A percentile compares a stretch with the other conserved stretches of the same genome.
phyloP scores from a whole-genome alignment of 2,329 filamentous ascomycete species.

The Rhinocladiella mackenziei region DNA sequence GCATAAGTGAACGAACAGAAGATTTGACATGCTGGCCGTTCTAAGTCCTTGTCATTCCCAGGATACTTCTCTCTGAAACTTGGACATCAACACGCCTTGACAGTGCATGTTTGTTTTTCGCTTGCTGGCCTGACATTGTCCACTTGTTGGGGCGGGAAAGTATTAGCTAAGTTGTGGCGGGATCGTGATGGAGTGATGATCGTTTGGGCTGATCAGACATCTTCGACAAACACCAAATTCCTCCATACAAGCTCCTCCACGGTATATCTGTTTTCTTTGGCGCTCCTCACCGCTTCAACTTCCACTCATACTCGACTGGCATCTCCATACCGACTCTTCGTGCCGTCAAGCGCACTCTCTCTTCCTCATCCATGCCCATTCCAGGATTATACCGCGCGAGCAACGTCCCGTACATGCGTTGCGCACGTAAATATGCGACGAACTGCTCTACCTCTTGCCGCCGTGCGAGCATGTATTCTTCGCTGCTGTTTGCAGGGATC shows the following conservation, averaged over 20 bases:
- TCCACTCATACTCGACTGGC: conserved; percentile 56
- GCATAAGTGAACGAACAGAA: too few relatives aligned
- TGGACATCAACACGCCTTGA: too few relatives aligned
- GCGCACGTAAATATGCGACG: conserved; percentile 74
- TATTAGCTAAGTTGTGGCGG: too few relatives aligned
- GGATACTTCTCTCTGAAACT: too few relatives aligned
- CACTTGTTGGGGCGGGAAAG: too few relatives aligned
- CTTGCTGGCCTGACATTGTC: too few relatives aligned
- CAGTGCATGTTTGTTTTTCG: too few relatives aligned
- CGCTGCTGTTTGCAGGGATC: conserved; percentile 31
- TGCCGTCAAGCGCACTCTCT: conserved; percentile 77
- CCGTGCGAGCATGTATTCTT: conserved; percentile 30
- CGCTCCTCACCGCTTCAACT: conserved; percentile 7
- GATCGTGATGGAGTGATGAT: too few relatives aligned
- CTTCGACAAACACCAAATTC: not conserved
- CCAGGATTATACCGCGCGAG: conserved; percentile 92
- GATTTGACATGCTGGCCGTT: too few relatives aligned
- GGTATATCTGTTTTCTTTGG: not conserved
- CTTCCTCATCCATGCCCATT: conserved; percentile 78
- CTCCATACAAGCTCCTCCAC: not conserved
- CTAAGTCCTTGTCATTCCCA: too few relatives aligned
- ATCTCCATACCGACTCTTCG: conserved; percentile 86
- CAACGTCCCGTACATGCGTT: conserved; percentile 74
- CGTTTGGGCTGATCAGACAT: not conserved
- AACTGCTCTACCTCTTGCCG: conserved; percentile 67